These are phyloP conservation scores for Phytophthora quininea DNA, from an alignment of 352 stramenopile genomes.

Conservation along the genomic window DNA sequence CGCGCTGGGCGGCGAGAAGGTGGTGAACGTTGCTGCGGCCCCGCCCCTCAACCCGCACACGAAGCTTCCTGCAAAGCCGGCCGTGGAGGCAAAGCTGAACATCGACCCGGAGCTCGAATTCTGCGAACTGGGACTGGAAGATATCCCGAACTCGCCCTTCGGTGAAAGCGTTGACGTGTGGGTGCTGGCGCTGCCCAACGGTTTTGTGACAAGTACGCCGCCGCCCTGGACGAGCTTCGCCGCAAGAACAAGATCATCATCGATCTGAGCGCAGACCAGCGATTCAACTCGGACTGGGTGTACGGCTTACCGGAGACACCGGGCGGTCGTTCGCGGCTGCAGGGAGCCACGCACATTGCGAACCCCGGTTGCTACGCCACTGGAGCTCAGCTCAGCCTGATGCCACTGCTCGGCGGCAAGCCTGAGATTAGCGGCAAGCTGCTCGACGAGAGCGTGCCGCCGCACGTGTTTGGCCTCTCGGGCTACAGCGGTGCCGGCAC, in stretches of 20 bases:
- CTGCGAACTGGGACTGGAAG: slow-evolving; percentile 79
- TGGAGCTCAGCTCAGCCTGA: slow-evolving; percentile 74
- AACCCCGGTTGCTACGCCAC: slow-evolving; percentile 92
- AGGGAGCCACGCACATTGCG: slow-evolving; percentile 78
- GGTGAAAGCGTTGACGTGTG: slow-evolving; percentile 87
- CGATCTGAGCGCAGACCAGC: slow-evolving; percentile 89
- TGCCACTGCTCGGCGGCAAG: slow-evolving; percentile 81
- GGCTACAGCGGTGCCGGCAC: slow-evolving; percentile 90
- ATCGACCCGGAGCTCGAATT: slow-evolving; percentile 83
- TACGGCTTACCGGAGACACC: slow-evolving; percentile 88
- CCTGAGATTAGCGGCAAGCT: slow-evolving; percentile 53
- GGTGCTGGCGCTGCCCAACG: slow-evolving; percentile 88
- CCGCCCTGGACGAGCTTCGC: slow-evolving; percentile 69
- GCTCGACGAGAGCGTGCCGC: slow-evolving; percentile 67
- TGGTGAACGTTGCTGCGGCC: slow-evolving; percentile 73
- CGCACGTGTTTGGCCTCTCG: slow-evolving; percentile 88
- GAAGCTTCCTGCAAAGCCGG: slow-evolving; percentile 63
- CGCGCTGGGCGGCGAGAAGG: slow-evolving; percentile 76
- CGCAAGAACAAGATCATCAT: slow-evolving; percentile 83
- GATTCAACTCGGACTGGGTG: slow-evolving; percentile 85
- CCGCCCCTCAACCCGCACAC: slow-evolving; percentile 87
- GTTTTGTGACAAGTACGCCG: slow-evolving; percentile 83
- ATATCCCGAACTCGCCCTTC: slow-evolving; percentile 69
- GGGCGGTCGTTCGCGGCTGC: slow-evolving; percentile 56
- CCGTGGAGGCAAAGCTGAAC: slow-evolving; percentile 46